These are phyloP conservation scores for Linum usitatissimum DNA, from an alignment of 345 rosid species.

Conservation along the genomic window DNA sequence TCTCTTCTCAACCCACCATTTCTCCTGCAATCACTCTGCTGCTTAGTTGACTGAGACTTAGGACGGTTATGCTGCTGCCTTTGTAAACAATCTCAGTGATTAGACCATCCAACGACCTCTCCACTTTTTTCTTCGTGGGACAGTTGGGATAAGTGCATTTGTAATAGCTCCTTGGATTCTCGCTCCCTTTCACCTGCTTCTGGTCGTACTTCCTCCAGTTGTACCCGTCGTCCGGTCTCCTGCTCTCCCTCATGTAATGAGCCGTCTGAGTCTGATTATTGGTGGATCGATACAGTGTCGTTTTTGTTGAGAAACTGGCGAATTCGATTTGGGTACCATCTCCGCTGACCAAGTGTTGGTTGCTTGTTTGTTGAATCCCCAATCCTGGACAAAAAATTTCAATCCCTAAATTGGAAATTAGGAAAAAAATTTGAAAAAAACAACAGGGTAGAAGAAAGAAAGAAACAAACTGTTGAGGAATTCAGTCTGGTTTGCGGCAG, in stretches of 20 bases:
- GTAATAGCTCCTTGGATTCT: neutral
- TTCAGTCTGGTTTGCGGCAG: constrained; percentile 33
- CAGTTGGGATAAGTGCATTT: neutral
- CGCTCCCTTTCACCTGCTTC: neutral
- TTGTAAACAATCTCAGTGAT: neutral
- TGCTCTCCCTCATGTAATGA: constrained; percentile 1
- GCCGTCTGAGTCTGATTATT: neutral
- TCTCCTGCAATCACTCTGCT: too few species aligned
- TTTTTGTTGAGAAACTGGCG: neutral
- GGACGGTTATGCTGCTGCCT: neutral
- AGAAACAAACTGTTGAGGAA: neutral
- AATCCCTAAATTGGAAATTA: neutral
- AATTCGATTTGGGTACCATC: neutral
- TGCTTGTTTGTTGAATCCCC: neutral
- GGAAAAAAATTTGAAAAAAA: neutral
- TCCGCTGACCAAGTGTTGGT: neutral
- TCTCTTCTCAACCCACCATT: too few species aligned
- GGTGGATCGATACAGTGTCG: neutral
- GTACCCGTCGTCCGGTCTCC: neutral
- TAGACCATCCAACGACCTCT: neutral
- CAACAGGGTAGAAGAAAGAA: too few species aligned
- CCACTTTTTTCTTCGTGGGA: neutral
- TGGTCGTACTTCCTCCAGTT: neutral
- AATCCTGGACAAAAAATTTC: neutral
- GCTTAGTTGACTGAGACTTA: neutral